These are phyloP conservation scores for Boletus mariae DNA, from an alignment of 1,284 basidiomycete genomes.

Conservation along the genomic window DNA sequence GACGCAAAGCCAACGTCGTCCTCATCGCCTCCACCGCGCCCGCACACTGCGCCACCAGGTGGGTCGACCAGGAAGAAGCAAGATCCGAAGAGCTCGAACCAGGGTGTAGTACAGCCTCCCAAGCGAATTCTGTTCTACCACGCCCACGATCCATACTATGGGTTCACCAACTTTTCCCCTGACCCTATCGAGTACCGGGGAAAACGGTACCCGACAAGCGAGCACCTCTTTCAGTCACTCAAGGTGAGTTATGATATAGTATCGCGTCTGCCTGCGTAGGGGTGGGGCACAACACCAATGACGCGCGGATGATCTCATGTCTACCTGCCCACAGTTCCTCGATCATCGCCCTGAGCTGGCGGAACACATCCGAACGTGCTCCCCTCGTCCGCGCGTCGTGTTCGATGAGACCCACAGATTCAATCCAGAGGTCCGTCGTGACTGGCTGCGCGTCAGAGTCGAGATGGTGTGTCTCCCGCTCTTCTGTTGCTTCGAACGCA, in stretches of 20 bases:
- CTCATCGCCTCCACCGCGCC: conserved; percentile 11
- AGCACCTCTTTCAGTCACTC: conserved; percentile 41
- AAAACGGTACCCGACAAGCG: conserved; percentile 38
- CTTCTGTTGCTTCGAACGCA: conserved; percentile 9
- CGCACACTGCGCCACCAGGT: conserved; percentile 21
- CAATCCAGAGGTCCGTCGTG: conserved; percentile 35
- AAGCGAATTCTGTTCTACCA: conserved; percentile 33
- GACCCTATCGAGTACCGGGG: conserved; percentile 36
- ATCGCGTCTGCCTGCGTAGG: neutral
- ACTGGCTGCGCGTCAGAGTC: conserved; percentile 36
- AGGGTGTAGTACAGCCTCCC: conserved; percentile 2
- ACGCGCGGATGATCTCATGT: conserved; percentile 15
- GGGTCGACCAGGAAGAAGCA: conserved; percentile 7
- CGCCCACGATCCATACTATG: conserved; percentile 34
- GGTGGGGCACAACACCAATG: conserved; percentile 7
- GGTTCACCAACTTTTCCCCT: conserved; percentile 41
- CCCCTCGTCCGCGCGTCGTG: conserved; percentile 33
- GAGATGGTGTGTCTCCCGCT: conserved; percentile 26
- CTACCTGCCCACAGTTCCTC: conserved; percentile 27
- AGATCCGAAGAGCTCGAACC: neutral
- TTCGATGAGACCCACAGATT: conserved; percentile 40
- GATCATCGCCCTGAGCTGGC: conserved; percentile 36
- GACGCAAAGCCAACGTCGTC: conserved; percentile 4
- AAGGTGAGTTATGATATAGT: conserved; percentile 30
- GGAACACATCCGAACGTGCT: conserved; percentile 38